Percentiles rank a stretch among this genome's conserved stretches.
These are phyloP conservation scores for Schizonepeta tenuifolia DNA, from an alignment of 257 asterid genomes.

Conservation along the genomic window DNA sequence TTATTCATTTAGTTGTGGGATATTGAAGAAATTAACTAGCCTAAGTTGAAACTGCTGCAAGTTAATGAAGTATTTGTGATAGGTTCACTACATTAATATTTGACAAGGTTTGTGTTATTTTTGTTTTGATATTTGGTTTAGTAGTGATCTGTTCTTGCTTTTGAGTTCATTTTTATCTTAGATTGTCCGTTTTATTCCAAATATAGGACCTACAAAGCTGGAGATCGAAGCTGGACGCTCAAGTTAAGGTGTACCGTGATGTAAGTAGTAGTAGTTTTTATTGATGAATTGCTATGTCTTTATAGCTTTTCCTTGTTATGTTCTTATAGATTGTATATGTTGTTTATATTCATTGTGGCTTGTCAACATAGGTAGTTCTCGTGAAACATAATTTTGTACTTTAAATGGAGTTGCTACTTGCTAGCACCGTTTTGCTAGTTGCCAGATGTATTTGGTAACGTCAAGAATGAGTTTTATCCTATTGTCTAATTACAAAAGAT, in stretches of 20 bases:
- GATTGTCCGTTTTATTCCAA: neutral
- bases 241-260: conserved; percentile 76
- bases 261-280: conserved; percentile 47
- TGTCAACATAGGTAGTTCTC: neutral
- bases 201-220: conserved; percentile 84
- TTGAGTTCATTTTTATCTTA: conserved; percentile 1
- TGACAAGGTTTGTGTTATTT: neutral
- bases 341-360: neutral
- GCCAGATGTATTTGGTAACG: conserved; percentile 16
- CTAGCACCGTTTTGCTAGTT: conserved; percentile 1
- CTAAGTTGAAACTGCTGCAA: neutral
- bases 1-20: conserved; percentile 14
- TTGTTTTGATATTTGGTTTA: neutral
- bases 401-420: conserved; percentile 15
- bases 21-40: conserved; percentile 15
- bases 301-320: conserved; percentile 1
- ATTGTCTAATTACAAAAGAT: conserved; percentile 13
- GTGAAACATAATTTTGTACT: neutral
- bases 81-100: neutral
- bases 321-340: neutral
- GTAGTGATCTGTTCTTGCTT: neutral
- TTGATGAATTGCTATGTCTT: conserved; percentile 5
- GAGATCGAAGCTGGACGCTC: conserved; percentile 85
- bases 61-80: neutral
- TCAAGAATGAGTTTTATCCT: conserved; percentile 5